Base-by-base conservation (phyloP, 305 asterid species). In the Lippia alba region DNA sequence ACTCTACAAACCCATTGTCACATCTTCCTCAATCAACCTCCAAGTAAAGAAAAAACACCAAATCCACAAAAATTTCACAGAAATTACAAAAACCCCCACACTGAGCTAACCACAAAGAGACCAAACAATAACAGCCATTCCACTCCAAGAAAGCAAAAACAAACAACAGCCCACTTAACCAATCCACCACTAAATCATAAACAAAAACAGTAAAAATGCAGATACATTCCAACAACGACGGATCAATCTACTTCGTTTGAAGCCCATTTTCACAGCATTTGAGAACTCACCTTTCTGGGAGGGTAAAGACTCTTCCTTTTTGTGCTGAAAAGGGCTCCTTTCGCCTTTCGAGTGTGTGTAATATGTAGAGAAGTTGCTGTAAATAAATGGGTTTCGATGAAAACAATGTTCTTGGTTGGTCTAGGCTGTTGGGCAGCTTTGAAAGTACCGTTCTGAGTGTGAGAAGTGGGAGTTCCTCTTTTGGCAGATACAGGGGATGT, bases 381-480 rank as follows among this genome's bases (percentile, higher is more conserved):
- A 80, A 64, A 67, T 57, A 46, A n/a, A 60, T 63, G 63, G 67
- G 56, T 48, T 83, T 82, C 94, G 94, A 88, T 88, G 84, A 72
- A 77, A 83, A 69, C 94, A n/a, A 78, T 58, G 88, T 33, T 66
- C 40, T 32, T 46, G 66, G 61, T 78, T 79, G 79, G 79, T 78
- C 61, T 40, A 70, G 77, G 68, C 82, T 61, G 90, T 83, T 79
- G 70, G 62, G 74, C 59, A 78, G 80, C 89, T 82, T 87, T 85
- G 91, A 67, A 78, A 82, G 80, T 78, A 85, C 83, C 92, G 92
- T 62, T 64, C n/a, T 3, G 72, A 33, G 64, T 62, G 62, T 5
- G 56, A 55, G 71, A 19, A 58, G 12, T 14, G 54, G 50, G 51
- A 60, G 70, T 55, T 39, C 14, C 18, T 4, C 8, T 55, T 55